phyloP scores from a whole-genome alignment of 1,284 basidiomycete species.

The Erythrobasidium hasegawianum region DNA sequence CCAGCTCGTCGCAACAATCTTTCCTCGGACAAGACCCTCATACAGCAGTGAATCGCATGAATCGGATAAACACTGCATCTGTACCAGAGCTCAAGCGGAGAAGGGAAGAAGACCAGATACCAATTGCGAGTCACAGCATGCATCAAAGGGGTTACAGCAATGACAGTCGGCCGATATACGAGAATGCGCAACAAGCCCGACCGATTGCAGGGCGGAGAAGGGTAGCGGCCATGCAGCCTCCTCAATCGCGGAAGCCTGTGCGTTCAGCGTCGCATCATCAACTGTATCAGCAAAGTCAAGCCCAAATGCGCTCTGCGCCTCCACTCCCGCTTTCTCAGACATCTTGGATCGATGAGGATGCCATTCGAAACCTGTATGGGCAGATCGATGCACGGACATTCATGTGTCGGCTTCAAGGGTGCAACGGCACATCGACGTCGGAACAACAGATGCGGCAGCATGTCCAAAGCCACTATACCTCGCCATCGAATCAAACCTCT shows the following conservation, averaged over 20 bases:
- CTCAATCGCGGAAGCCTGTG: background rate
- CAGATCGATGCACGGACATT: slow-evolving; percentile 14
- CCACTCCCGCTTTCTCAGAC: background rate
- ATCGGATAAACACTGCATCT: slow-evolving; percentile 15
- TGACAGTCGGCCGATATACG: background rate
- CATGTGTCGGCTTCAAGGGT: slow-evolving; percentile 23
- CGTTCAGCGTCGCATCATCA: slow-evolving; percentile 20
- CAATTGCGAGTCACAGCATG: background rate
- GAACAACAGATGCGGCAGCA: slow-evolving; percentile 9
- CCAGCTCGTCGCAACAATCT: slow-evolving; percentile 28
- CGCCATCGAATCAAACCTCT: slow-evolving; percentile 1
- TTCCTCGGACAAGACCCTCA: slow-evolving; percentile 35
- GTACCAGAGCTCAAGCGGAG: slow-evolving; percentile 27
- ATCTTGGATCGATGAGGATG: slow-evolving; percentile 21
- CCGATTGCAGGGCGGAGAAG: slow-evolving; percentile 19
- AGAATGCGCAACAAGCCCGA: background rate
- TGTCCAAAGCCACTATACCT: slow-evolving; percentile 10
- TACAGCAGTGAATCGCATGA: slow-evolving; percentile 8
- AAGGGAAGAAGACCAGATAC: slow-evolving; percentile 15
- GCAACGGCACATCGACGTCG: background rate
- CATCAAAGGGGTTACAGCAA: background rate
- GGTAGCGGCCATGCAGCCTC: slow-evolving; percentile 37
- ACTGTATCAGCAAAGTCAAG: background rate
- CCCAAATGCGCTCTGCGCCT: slow-evolving; percentile 3
- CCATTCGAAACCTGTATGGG: slow-evolving; percentile 11